phyloP scores from a whole-genome alignment of 495 filamentous ascomycete genomes.

The Trichoderma reesei region DNA sequence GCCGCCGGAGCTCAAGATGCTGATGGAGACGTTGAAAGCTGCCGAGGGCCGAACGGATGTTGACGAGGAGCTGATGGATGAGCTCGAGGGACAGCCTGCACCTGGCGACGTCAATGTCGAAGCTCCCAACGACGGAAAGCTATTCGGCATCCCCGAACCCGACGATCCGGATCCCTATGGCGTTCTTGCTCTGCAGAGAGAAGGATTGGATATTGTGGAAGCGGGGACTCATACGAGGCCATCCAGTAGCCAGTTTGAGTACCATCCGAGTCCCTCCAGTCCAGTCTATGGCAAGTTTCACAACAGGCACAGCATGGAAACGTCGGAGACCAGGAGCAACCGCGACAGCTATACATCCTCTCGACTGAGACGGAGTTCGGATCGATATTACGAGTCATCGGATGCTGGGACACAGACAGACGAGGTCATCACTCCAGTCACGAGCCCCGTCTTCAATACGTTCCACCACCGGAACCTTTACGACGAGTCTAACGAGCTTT shows the following conservation, averaged over 20 bases:
- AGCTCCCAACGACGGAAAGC: slow-evolving; percentile 19
- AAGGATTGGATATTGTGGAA: slow-evolving; percentile 77
- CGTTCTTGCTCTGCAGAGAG: slow-evolving; percentile 71
- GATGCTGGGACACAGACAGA: slow-evolving; percentile 1
- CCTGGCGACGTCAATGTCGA: slow-evolving; percentile 64
- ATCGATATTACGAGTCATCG: background rate
- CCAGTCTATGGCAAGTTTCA: slow-evolving; percentile 60
- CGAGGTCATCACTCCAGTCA: background rate
- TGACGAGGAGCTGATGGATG: slow-evolving; percentile 46
- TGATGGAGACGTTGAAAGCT: slow-evolving; percentile 2
- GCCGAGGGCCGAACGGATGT: slow-evolving; percentile 59
- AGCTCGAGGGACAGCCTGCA: slow-evolving; percentile 47
- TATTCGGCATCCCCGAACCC: slow-evolving; percentile 69
- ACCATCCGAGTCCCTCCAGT: slow-evolving; percentile 64
- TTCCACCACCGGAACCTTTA: background rate
- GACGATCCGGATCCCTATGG: slow-evolving; percentile 85
- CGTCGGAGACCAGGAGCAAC: slow-evolving; percentile 48
- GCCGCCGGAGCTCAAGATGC: slow-evolving; percentile 1
- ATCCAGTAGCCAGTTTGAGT: slow-evolving; percentile 66
- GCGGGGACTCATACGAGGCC: slow-evolving; percentile 66
- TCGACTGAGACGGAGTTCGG: background rate
- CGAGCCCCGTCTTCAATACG: background rate
- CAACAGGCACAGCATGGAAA: slow-evolving; percentile 59
- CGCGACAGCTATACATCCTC: slow-evolving; percentile 38
- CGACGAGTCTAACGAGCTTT: background rate